These are phyloP conservation scores for Hydrangea macrophylla DNA, from an alignment of 148 eudicot genomes.

Conservation along the genomic window DNA sequence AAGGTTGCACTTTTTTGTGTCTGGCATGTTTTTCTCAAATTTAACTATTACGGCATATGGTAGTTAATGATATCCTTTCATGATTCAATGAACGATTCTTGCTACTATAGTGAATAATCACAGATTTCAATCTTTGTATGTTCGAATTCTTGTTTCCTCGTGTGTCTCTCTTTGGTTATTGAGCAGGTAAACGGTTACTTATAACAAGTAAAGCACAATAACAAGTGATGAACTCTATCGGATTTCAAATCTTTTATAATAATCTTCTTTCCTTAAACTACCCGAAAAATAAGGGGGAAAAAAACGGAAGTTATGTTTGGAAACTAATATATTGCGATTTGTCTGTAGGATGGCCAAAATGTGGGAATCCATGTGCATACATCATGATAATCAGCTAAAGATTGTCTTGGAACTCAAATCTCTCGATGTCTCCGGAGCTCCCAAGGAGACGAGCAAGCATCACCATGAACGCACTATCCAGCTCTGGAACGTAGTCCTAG, in stretches of 20 bases:
- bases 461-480: conserved; percentile 71
- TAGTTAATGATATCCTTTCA: too few species aligned
- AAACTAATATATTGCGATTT: neutral
- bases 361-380: conserved; percentile 69
- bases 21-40: too few species aligned
- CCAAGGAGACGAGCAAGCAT: conserved; percentile 65
- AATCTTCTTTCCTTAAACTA: neutral
- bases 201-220: neutral
- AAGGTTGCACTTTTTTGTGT: too few species aligned
- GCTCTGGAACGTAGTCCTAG: conserved; percentile 49
- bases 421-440: conserved; percentile 48
- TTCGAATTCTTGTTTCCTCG: neutral
- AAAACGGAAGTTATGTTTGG: neutral
- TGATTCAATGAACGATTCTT: too few species aligned
- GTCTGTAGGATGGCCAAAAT: conserved; percentile 73
- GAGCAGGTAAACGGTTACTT: neutral
- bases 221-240: too few species aligned
- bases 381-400: conserved; percentile 60
- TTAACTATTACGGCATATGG: too few species aligned
- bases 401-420: conserved; percentile 56
- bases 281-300: neutral
- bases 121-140: neutral
- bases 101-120: too few species aligned
- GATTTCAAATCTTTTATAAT: neutral
- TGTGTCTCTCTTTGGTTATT: neutral